Percentiles rank a stretch among this genome's conserved stretches.
These are phyloP conservation scores for Hypoxylon lienhwacheense DNA, from an alignment of 495 filamentous ascomycete genomes.

Conservation along the genomic window DNA sequence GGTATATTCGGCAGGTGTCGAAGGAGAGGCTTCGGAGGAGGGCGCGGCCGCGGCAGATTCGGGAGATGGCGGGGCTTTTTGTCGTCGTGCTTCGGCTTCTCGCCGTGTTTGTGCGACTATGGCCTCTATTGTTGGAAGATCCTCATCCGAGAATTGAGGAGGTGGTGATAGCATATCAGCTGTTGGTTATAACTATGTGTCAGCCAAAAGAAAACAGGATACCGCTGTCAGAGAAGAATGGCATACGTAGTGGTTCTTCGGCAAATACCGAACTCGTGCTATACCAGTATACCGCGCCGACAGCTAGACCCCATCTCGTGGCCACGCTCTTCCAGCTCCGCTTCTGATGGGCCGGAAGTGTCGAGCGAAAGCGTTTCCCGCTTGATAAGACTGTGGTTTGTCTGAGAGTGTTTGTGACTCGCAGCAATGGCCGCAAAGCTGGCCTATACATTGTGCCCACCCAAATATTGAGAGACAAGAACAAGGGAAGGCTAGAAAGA, in stretches of 20 bases:
- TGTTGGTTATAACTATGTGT: constrained; percentile 8
- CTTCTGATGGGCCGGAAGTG: constrained; percentile 63
- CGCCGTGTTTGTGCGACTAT: constrained; percentile 55
- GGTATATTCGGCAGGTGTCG: constrained; percentile 24
- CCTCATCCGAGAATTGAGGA: constrained; percentile 47
- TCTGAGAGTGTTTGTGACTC: constrained; percentile 48
- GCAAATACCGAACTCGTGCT: constrained; percentile 86
- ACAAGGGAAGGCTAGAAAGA: constrained; percentile 15
- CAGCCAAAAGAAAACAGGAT: background rate
- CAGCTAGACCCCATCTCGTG: constrained; percentile 73
- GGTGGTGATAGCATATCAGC: constrained; percentile 44
- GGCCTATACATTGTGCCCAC: constrained; percentile 61
- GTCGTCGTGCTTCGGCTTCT: constrained; percentile 39
- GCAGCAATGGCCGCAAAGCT: constrained; percentile 58
- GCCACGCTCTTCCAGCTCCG: constrained; percentile 82
- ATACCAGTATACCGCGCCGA: constrained; percentile 84
- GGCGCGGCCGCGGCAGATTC: constrained; percentile 23
- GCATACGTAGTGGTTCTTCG: constrained; percentile 75
- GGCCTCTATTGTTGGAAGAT: constrained; percentile 53
- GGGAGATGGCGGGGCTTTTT: constrained; percentile 31
- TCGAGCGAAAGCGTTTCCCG: constrained; percentile 70
- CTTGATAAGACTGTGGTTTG: constrained; percentile 32
- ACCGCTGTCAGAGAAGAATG: background rate
- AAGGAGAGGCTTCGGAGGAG: constrained; percentile 27
- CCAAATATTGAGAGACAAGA: background rate